phyloP scores from a whole-genome alignment of 805 yeast genomes.

The Cyberlindnera galapagoensis region DNA sequence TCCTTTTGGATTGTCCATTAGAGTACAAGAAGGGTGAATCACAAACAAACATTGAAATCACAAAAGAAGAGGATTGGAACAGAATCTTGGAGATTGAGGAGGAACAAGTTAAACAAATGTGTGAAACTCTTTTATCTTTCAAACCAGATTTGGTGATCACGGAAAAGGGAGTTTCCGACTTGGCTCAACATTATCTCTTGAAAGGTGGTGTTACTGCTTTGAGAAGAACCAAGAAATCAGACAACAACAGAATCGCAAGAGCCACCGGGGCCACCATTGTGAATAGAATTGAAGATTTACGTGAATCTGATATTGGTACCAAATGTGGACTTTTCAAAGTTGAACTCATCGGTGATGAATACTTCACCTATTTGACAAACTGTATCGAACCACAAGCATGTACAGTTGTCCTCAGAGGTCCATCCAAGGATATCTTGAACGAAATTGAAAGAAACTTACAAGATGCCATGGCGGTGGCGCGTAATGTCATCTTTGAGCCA shows the following conservation, averaged over 20 bases:
- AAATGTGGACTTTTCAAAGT: conserved; percentile 88
- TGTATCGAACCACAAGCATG: conserved; percentile 89
- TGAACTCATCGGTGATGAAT: conserved; percentile 95
- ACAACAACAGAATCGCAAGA: conserved; percentile 92
- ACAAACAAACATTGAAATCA: conserved; percentile 94
- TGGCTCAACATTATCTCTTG: conserved; percentile 93
- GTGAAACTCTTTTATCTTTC: conserved; percentile 76
- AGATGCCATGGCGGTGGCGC: conserved; percentile 97
- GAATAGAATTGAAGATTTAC: conserved; percentile 89
- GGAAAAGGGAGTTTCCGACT: conserved; percentile 96
- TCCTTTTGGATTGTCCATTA: conserved; percentile 90
- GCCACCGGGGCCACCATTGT: conserved; percentile 98
- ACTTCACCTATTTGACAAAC: conserved; percentile 77
- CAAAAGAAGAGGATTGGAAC: conserved; percentile 95
- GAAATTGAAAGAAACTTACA: conserved; percentile 96
- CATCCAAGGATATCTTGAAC: conserved; percentile 91
- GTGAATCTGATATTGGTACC: conserved; percentile 84
- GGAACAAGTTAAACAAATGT: conserved; percentile 85
- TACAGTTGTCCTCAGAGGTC: conserved; percentile 88
- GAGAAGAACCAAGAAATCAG: conserved; percentile 92
- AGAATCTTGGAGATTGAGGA: conserved; percentile 94
- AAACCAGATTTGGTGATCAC: conserved; percentile 94
- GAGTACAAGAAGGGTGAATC: conserved; percentile 99
- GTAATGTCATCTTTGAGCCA: conserved; percentile 93
- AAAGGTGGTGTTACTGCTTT: conserved; percentile 90